phyloP scores from a whole-genome alignment of 176 grass and related monocot species.

The Themeda triandra region DNA sequence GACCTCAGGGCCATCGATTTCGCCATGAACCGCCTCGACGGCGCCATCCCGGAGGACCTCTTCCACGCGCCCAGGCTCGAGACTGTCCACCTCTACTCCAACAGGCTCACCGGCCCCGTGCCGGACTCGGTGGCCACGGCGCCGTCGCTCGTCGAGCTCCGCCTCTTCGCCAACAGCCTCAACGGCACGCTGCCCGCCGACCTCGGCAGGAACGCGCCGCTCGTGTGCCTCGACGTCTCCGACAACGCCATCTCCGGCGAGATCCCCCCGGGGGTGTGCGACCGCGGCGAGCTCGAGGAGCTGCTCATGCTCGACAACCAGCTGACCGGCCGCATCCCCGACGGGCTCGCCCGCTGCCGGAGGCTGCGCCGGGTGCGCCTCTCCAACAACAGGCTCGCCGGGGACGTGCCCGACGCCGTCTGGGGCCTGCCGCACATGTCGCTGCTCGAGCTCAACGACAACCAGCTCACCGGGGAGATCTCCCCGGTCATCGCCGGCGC shows the following conservation, averaged over 20 bases:
- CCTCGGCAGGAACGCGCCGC: slow-evolving; percentile 56
- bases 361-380: slow-evolving; percentile 69
- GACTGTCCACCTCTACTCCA: slow-evolving; percentile 64
- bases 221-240: slow-evolving; percentile 64
- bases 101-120: slow-evolving; percentile 49
- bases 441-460: slow-evolving; percentile 70
- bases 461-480: slow-evolving; percentile 59
- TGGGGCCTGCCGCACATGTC: slow-evolving; percentile 87
- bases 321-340: slow-evolving; percentile 48
- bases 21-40: slow-evolving; percentile 61
- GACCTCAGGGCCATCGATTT: slow-evolving; percentile 47
- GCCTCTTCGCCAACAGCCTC: slow-evolving; percentile 64
- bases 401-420: slow-evolving; percentile 55
- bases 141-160: slow-evolving; percentile 52
- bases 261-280: slow-evolving; percentile 72
- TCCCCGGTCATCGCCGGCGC: slow-evolving; percentile 70
- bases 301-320: slow-evolving; percentile 68
- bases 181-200: slow-evolving; percentile 58
- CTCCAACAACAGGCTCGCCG: slow-evolving; percentile 50
- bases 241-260: slow-evolving; percentile 61
- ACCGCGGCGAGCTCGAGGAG: slow-evolving; percentile 79
- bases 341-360: slow-evolving; percentile 65
- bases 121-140: slow-evolving; percentile 38
- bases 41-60: slow-evolving; percentile 71
- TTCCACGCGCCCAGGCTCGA: slow-evolving; percentile 64